Base-by-base conservation (phyloP, 176 grass and related monocot species). In the Oryza punctata region DNA sequence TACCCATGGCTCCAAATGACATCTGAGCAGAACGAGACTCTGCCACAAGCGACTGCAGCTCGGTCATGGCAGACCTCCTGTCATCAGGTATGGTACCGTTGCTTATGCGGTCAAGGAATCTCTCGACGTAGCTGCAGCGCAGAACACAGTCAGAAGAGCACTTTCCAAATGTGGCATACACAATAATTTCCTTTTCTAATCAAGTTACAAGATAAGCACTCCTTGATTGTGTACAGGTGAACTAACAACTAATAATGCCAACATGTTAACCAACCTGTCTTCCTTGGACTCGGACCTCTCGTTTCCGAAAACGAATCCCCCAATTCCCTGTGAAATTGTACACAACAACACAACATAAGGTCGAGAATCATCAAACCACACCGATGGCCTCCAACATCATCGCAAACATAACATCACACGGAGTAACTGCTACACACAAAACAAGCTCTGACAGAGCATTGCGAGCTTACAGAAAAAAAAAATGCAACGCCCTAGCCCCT, bases 1-100 rank as follows among this genome's bases (percentile, higher is more conserved):
- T 83, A 98, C 93, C 96, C 83, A 92, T 98, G 76, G 93, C 96
- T 26, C 96, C 93, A 77, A 98, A 95, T 1, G 96, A 87, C 93
- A 98, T 93, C 74, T 98, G 96, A 52, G 96, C 93, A 40, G 81
- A 87, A 82, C 91, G 91, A 78, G 93, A 96, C 79, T 98, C 96
- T 29, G 82, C 93, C 70, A 98, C 96, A 18, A 96, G 83, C 1
- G 96, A 86, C 84, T 93, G 91, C 28, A 98, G 89, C 74, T 98
- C 93, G 3, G 87, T 87, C 89, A 98, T 92, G 72, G 96, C 91
- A 88, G 93, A 88, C 63, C 96, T 91, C 75, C 96, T 84, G 49
- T 98, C 93, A 2, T 98, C 96, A 3, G 89, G 73, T 85, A 91
- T 91, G 14, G 89, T 92, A 35, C 96, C 96, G 3, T 96, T 98